Evolutionary conservation across 306 rosid genomes (phyloP), one percentile per base, ranked within the genome.

Genomic region (Coriaria nepalensis): DNA sequence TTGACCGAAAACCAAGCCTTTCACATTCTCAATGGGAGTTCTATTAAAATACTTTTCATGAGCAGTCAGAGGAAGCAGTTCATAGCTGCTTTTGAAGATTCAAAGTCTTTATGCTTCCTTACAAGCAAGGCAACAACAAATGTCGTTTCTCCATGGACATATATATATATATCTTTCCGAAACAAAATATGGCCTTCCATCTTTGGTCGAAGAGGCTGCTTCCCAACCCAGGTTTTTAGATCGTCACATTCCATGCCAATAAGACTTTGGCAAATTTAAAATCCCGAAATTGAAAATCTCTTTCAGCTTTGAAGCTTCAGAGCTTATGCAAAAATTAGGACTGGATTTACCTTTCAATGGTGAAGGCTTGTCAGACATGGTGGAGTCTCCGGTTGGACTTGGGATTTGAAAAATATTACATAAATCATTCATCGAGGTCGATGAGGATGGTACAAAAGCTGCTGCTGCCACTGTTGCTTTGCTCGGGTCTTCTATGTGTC

Each of bases 31-130:
- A 52, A 65, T 43, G 90, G 90, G 13, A 70, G 66, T 59, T 51
- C 72, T 20, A 74, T 76, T 45, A 69, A 73, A 56, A 87, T 55
- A 8, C 95, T 87, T 37, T 88, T 74, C 72, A 88, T 88, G 95
- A 74, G 66, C 34, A 81, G 74, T 75, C 45, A 60, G 48, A 62
- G 65, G 43, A 41, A 62, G 45, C 97, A 84, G 52, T 43, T 50
- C 34, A 34, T 77, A 8, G 34, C 58, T 32, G 74, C 68, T 53
- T 81, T 40, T 15, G 71, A 81, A 80, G 77, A 9, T 78, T 81
- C 65, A 84, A 74, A 71, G 86, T 84, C 37, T 71, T 88, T 14
- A 67, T 72, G 35, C 93, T 81, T 65, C 84, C 75, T n/a, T n/a
- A n/a, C n/a, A n/a, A n/a, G n/a, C n/a, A n/a, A 33, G 54, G 52